Conservation (phyloP, 2,329 filamentous ascomycete species). For the Paraphaeosphaeria minitans region DNA sequence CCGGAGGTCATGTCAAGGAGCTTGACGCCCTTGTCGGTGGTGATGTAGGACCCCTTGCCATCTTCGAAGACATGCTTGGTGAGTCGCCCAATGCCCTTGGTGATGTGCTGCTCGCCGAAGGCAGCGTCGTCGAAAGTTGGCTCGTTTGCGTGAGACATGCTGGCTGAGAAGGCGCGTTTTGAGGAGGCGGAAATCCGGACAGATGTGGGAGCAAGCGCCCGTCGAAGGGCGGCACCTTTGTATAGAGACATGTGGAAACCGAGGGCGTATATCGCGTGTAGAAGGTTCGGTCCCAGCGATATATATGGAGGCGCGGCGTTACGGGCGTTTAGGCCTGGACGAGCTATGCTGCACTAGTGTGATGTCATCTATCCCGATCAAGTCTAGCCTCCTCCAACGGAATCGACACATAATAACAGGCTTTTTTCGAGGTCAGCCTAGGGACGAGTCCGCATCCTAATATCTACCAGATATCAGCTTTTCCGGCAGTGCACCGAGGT, state of each 20-base stretch:
- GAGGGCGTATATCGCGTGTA: slow-evolving; percentile 6
- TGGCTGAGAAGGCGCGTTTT: slow-evolving; percentile 5
- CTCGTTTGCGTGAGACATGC: slow-evolving; percentile 10
- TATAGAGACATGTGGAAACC: slow-evolving; percentile 2
- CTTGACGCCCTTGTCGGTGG: slow-evolving; percentile 38
- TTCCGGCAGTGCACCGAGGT: too few species aligned
- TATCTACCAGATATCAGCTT: background rate
- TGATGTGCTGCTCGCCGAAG: slow-evolving; percentile 37
- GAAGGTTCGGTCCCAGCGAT: background rate
- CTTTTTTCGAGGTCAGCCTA: background rate
- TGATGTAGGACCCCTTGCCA: slow-evolving; percentile 36
- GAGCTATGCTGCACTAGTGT: slow-evolving; percentile 4
- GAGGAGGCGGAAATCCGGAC: background rate
- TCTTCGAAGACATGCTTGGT: slow-evolving; percentile 40
- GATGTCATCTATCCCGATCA: slow-evolving; percentile 8
- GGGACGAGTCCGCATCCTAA: background rate
- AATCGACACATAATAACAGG: background rate
- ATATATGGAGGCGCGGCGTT: slow-evolving; percentile 7
- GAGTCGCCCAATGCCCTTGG: slow-evolving; percentile 37
- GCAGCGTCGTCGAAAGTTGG: slow-evolving; percentile 27
- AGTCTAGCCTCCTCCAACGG: slow-evolving; percentile 1
- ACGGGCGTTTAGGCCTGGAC: slow-evolving; percentile 2
- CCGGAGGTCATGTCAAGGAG: slow-evolving; percentile 37
- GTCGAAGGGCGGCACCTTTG: slow-evolving; percentile 6
- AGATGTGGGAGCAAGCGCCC: background rate